These are phyloP conservation scores for Decorospora gaudefroyi DNA, from an alignment of 2,329 filamentous ascomycete genomes.

Conservation along the genomic window DNA sequence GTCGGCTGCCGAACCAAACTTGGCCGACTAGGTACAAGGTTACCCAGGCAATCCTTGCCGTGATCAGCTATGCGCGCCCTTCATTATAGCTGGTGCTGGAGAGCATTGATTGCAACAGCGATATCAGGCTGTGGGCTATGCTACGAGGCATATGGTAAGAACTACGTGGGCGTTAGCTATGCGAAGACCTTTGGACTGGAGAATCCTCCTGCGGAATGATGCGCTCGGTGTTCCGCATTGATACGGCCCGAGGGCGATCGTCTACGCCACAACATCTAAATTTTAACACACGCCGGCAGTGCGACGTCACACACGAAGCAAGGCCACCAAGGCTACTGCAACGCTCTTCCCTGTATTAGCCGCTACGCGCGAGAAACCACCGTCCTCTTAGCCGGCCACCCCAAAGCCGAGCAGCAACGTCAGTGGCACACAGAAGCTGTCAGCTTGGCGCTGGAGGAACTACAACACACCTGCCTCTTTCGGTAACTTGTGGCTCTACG, in stretches of 20 bases:
- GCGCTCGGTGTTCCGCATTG: constrained; percentile 6
- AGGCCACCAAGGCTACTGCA: too few species aligned
- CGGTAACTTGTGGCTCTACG: constrained; percentile 9
- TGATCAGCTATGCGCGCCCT: constrained; percentile 22
- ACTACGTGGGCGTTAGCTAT: constrained; percentile 3
- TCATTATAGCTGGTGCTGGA: constrained; percentile 9
- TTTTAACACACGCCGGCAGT: too few species aligned
- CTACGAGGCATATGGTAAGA: background rate
- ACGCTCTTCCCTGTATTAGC: too few species aligned
- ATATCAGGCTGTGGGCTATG: constrained; percentile 18
- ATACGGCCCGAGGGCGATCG: constrained; percentile 20
- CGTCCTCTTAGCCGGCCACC: too few species aligned
- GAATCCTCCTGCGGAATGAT: constrained; percentile 15
- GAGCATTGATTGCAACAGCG: background rate
- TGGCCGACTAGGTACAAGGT: constrained; percentile 30
- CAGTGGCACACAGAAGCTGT: too few species aligned
- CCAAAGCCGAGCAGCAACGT: too few species aligned
- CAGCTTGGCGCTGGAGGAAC: constrained; percentile 15
- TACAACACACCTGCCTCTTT: constrained; percentile 22
- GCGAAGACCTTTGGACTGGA: too few species aligned
- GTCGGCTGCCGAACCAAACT: constrained; percentile 28
- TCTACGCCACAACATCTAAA: constrained; percentile 29
- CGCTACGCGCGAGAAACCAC: too few species aligned
- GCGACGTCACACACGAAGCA: too few species aligned
- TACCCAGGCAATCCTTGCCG: constrained; percentile 17